phyloP scores from a whole-genome alignment of 441 rosid genomes.

The Adansonia gregorii region DNA sequence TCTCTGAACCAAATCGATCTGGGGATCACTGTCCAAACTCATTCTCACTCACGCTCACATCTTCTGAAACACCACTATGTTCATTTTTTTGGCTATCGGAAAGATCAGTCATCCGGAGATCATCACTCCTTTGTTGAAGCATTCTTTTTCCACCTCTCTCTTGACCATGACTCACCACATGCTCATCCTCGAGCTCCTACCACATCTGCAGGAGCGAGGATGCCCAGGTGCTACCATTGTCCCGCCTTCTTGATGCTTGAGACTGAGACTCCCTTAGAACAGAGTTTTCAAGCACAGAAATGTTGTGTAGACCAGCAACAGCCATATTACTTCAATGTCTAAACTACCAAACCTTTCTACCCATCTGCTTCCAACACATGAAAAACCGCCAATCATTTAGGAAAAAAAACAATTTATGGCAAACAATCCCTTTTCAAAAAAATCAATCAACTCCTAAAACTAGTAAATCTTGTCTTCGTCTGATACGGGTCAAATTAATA shows the following conservation, averaged over 20 bases:
- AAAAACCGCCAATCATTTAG: neutral
- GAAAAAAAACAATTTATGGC: neutral
- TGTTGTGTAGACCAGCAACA: slow-evolving; percentile 77
- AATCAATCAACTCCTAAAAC: slow-evolving; percentile 37
- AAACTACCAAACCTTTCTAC: slow-evolving; percentile 33
- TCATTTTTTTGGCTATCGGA: slow-evolving; percentile 46
- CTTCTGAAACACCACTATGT: slow-evolving; percentile 45
- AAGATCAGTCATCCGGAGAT: slow-evolving; percentile 38
- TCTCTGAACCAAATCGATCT: slow-evolving; percentile 49
- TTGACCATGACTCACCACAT: slow-evolving; percentile 58
- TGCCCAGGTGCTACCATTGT: slow-evolving; percentile 66
- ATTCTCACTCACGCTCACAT: slow-evolving; percentile 49
- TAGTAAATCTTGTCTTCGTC: slow-evolving; percentile 27
- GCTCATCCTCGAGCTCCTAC: slow-evolving; percentile 91
- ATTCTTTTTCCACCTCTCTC: slow-evolving; percentile 54
- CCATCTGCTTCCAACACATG: slow-evolving; percentile 46
- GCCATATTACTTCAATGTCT: slow-evolving; percentile 54
- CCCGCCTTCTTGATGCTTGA: slow-evolving; percentile 49
- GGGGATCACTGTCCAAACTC: slow-evolving; percentile 62
- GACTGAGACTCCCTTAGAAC: slow-evolving; percentile 70
- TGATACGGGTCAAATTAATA: no score
- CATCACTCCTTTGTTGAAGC: slow-evolving; percentile 49
- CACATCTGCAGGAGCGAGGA: slow-evolving; percentile 81
- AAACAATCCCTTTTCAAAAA: slow-evolving; percentile 35
- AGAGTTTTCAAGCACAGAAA: slow-evolving; percentile 71